Base-by-base conservation (phyloP, 352 stramenopile genomes). In the Globisporangium takayamanum region DNA sequence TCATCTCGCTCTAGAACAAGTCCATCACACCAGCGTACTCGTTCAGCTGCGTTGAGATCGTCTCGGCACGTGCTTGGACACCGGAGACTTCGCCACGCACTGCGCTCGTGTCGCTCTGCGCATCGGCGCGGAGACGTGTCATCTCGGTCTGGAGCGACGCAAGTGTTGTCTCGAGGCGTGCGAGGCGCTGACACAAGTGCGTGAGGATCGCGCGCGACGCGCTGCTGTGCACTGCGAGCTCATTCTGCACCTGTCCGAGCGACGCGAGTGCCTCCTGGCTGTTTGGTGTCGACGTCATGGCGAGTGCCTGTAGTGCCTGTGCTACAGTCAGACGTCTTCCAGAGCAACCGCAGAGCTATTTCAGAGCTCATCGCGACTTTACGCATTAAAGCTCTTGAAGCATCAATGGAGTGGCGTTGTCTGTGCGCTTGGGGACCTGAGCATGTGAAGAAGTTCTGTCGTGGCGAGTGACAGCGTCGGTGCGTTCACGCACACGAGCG, bases 1-100 rank as follows among this genome's bases (percentile, higher is more conserved):
- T 67, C 37, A 88, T 87, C 53, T 90, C 77, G 58, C 64, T 84
- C 59, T 89, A 78, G 55, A 90, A 87, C 18, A 74, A 45, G 37
- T 87, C 68, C 30, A 91, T 83, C 25, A 74, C 76, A 41, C 67
- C 84, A 42, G 66, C 69, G 51, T 88, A 86, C 52, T 82, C 74
- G 58, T 74, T 69, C 45, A 92, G 46, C 45, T 86, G 78, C 0
- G 70, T 70, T 42, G 73, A 70, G 33, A 92, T 79, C 22, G 26
- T 78, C 42, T 74, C 67, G 10, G 89, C 69, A 16, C 72, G 69
- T 15, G 53, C 55, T 15, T 79, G 65, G 11, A 89, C 74, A 7
- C 63, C 66, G 0, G 64, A 70, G 12, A 90, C 73, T 53, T 86
- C 72, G 12, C 57, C 66, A 7, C 78, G 73, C 20, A 87, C 69